Base-by-base conservation (phyloP, 345 rosid species). In the Lepidium africanum region DNA sequence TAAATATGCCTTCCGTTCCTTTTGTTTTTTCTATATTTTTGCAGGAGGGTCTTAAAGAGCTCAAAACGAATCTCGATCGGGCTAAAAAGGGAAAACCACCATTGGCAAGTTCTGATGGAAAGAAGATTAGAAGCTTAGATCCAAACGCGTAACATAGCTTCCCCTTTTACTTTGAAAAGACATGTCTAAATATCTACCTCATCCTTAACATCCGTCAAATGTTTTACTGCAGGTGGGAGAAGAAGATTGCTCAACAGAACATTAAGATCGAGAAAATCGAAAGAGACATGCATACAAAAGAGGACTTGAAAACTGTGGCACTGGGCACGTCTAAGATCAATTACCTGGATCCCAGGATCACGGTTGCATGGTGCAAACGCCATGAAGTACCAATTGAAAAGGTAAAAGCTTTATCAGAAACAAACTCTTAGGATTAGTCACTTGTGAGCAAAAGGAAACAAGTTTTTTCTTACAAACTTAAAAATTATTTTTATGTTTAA, bases 321-420 rank as follows among this genome's bases (percentile, higher is more conserved):
- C 75, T 94, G 47, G 97, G 99, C 70, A 94, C 97, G 1, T 94
- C 99, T 53, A 95, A 91, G 73, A 89, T 94, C 69, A 94, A 94
- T 69, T 94, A 94, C 70, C 86, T 91, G 25, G 97, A 94, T 79
- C 99, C 99, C 48, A 84, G 99, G 82, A 94, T 94, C 55, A 91
- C 96, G 0, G 99, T 94, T 7, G 96, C 99, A 3, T 94, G 99
- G 99, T 94, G 99, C 86, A 94, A 94, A 78, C 85, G 99, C 16
- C 91, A 86, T 40, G 99, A 94, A 59, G 99, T 94, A 71, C 96
- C 99, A 40, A 94, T 94, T 12, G 99, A 94, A 73, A 94, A 91
- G 99, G 99, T 91, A 73, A 81, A 60, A 58, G 10, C 52, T 52
- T 33, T 59, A 10, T 12, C 7, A 16, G 41, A 66, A 59, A 41